Conservation (phyloP, 2,329 filamentous ascomycete species). For the Alternaria novae-zelandiae region DNA sequence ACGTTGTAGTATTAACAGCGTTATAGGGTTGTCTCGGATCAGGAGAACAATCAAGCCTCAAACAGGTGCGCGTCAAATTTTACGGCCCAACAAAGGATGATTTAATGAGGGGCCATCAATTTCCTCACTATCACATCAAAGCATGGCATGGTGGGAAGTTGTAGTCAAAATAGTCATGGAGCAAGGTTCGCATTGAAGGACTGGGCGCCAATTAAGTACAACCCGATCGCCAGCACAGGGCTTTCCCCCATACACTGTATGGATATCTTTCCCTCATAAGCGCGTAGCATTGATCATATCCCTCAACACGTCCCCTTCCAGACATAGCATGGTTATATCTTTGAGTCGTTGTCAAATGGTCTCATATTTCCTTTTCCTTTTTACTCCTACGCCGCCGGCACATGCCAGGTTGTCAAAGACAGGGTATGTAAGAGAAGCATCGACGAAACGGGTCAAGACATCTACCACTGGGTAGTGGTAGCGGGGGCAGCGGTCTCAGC, state of each 20-base stretch:
- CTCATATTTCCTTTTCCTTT: constrained; percentile 36
- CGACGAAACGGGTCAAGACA: constrained; percentile 18
- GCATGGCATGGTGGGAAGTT: not conserved
- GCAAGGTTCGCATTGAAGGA: constrained; percentile 38
- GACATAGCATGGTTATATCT: constrained; percentile 18
- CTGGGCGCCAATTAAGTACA: constrained; percentile 84
- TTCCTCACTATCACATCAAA: not conserved
- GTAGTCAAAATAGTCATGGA: constrained; percentile 3
- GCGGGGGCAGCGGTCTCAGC: constrained; percentile 46
- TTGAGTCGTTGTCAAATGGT: constrained; percentile 24
- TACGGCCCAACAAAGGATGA: too few species aligned
- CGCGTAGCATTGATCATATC: constrained; percentile 61
- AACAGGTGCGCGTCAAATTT: too few species aligned
- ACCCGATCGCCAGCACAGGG: constrained; percentile 88
- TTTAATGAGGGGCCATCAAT: too few species aligned
- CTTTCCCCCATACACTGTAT: constrained; percentile 80
- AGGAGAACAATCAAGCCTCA: too few species aligned
- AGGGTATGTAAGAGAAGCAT: constrained; percentile 40
- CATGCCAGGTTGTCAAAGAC: constrained; percentile 36
- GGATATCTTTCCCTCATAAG: constrained; percentile 99
- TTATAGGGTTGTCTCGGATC: too few species aligned
- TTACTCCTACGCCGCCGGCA: constrained; percentile 38
- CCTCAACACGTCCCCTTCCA: constrained; percentile 18
- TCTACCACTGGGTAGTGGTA: constrained; percentile 55
- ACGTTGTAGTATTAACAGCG: too few species aligned